phyloP scores from a whole-genome alignment of 139 green algal species.

The Chlamydomonas eustigma region DNA sequence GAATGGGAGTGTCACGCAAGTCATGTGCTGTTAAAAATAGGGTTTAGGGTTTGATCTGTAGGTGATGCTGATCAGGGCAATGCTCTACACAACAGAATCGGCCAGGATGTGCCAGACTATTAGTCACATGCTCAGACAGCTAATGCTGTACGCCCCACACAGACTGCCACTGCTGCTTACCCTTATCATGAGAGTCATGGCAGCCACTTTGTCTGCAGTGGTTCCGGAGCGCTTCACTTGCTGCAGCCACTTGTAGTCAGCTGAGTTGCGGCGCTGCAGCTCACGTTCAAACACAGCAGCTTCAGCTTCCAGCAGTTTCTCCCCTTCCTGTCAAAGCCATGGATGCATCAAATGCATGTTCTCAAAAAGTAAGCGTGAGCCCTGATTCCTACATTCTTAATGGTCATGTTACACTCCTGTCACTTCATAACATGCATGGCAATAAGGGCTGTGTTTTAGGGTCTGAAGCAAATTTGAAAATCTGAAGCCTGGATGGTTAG shows the following conservation, averaged over 20 bases:
- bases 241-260: conserved; percentile 69
- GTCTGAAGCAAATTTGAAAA: not conserved
- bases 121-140: too few relatives aligned
- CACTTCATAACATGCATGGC: too few relatives aligned
- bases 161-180: too few relatives aligned
- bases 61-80: too few relatives aligned
- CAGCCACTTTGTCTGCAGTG: conserved; percentile 76
- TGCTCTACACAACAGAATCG: too few relatives aligned
- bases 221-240: conserved; percentile 69
- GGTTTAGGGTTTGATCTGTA: not conserved
- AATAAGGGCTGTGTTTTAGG: not conserved
- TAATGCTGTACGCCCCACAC: too few relatives aligned
- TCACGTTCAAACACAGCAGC: conserved; percentile 55
- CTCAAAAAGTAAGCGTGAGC: too few relatives aligned
- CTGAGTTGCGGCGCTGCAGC: conserved; percentile 36
- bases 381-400: too few relatives aligned
- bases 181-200: conserved; percentile 78
- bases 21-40: not conserved
- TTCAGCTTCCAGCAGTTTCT: conserved; percentile 53
- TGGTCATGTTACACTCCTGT: too few relatives aligned
- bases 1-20: conserved; percentile 18
- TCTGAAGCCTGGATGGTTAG: not conserved
- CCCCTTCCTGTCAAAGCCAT: conserved; percentile 15
- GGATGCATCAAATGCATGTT: too few relatives aligned
- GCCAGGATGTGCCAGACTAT: too few relatives aligned